Evolutionary conservation across 352 stramenopile species (phyloP), one percentile per base, ranked within the genome.

Genomic region (Phytopythium kandeliae): DNA sequence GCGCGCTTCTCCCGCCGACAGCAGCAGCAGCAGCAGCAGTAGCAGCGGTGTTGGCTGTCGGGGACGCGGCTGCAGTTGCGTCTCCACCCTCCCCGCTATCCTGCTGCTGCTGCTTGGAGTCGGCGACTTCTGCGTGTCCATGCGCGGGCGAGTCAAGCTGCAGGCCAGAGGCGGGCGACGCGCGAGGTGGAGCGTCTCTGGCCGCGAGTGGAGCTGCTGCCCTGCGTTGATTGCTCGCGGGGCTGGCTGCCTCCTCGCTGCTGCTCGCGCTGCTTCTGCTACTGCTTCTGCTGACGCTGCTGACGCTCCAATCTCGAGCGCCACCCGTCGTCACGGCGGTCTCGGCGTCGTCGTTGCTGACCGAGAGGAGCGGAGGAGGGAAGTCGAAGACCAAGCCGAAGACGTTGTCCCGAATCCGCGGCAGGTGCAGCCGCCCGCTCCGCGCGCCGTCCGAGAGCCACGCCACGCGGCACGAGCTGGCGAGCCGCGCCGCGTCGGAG

Each of bases 401-500:
- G 21, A 85, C 41, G 17, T 42, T 45, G 67, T 77, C 61, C 16
- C 65, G 35, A 22, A 74, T 73, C 36, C 74, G 59, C 7, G 74
- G 71, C 46, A 85, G 51, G 25, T 67, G 57, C 61, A 85, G 47
- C 37, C 50, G 63, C 35, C 36, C 34, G 4, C 54, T 41, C 2
- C 68, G 66, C 12, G 40, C 38, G 19, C 16, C 22, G 10, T 47
- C 55, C 21, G 43, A 24, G 12, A 57, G 21, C 65, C 69, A 80
- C 16, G 55, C 46, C 36, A 67, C 40, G 19, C 31, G 22, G 12
- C 40, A 46, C 0, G 40, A 30, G 16, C 1, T 7, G 12, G 24
- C 24, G 22, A 46, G 22, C 40, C 9, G 9, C 6, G 40, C 40
- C 40, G 24, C 40, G 40, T 31, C 40, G 3, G 40, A 46, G 22